Evolutionary conservation across 441 rosid genomes (phyloP).

Genomic region (Erysimum pusillum): DNA sequence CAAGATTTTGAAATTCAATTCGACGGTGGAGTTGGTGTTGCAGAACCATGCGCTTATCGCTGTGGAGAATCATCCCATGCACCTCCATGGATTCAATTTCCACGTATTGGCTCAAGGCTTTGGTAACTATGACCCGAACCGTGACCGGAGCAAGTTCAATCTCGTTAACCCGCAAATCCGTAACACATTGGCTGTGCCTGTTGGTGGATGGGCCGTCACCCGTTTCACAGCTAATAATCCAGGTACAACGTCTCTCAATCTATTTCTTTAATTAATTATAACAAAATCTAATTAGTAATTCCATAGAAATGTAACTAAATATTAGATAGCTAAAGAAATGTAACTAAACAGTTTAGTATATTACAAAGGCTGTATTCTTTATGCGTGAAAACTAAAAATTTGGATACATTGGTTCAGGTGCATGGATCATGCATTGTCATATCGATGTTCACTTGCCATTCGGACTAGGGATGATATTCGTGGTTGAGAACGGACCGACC

Average conservation of each 20-base stretch:
- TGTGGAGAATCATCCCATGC: constrained; percentile 88
- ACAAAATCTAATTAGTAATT: not conserved
- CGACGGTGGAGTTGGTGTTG: constrained; percentile 74
- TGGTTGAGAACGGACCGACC: constrained; percentile 78
- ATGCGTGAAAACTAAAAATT: not conserved
- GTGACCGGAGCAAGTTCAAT: constrained; percentile 62
- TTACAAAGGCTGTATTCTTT: not conserved
- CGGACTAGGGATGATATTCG: constrained; percentile 72
- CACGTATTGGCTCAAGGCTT: constrained; percentile 89
- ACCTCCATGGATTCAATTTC: constrained; percentile 82
- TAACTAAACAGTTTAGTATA: not conserved
- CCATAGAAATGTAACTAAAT: too few species aligned
- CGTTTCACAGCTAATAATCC: constrained; percentile 87
- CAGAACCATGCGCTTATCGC: constrained; percentile 75
- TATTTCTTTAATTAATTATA: not conserved
- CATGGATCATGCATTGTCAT: constrained; percentile 84
- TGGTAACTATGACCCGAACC: constrained; percentile 68
- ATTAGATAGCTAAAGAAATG: not conserved
- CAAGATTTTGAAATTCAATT: constrained; percentile 66
- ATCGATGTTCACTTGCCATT: constrained; percentile 74
- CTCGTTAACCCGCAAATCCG: constrained; percentile 65
- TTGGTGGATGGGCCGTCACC: constrained; percentile 89
- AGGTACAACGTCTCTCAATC: constrained; percentile 53
- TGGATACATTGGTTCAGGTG: constrained; percentile 54
- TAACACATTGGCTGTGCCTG: constrained; percentile 83